Evolutionary conservation across 352 stramenopile genomes (phyloP), one percentile per base, ranked within the genome.

Genomic region (Globisporangium megalacanthum): DNA sequence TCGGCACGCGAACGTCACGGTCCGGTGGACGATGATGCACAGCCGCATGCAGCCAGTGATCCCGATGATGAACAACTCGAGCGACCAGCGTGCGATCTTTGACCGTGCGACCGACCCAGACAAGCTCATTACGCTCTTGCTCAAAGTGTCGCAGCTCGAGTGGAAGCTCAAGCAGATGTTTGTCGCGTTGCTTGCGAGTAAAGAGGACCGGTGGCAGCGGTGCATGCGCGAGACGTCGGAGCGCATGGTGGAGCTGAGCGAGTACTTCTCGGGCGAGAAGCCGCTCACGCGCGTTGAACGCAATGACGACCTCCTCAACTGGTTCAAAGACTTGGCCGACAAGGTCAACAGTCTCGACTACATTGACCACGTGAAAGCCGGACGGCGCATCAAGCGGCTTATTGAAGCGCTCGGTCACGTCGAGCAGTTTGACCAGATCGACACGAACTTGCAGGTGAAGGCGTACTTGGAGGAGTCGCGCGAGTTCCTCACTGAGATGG

Each of bases 361-460:
- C 58, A 80, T 88, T 9, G 86, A 97, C 63, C 89, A 97, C 58
- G 84, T 97, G n/a, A 92, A 98, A 49, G 92, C 90, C 45, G 94
- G 94, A 7, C 83, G 94, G 9, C 92, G 91, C 52, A 98, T 98
- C 68, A 97, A 98, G 68, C 86, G 92, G 5, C 72, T 97, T 10
- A 96, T 98, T 50, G 77, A 95, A 65, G 94, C 92, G 0, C 70
- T 98, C 52, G 84, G 90, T 20, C 92, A 98, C 54, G 90, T 98
- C n/a, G 93, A 98, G 65, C 86, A 96, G 62, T 98, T 98, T 72
- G 94, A 98, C 61, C 85, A 97, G 60, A 95, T 98, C 50, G 95
- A 98, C 51, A 96, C 90, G 22, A 96, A 96, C 56, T 61, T 98
- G 33, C 92, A 98, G 47, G 89, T 98, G n/a, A 98, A 98, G 66